phyloP scores from a whole-genome alignment of 2,329 filamentous ascomycete genomes.

The Gremmenia infestans region DNA sequence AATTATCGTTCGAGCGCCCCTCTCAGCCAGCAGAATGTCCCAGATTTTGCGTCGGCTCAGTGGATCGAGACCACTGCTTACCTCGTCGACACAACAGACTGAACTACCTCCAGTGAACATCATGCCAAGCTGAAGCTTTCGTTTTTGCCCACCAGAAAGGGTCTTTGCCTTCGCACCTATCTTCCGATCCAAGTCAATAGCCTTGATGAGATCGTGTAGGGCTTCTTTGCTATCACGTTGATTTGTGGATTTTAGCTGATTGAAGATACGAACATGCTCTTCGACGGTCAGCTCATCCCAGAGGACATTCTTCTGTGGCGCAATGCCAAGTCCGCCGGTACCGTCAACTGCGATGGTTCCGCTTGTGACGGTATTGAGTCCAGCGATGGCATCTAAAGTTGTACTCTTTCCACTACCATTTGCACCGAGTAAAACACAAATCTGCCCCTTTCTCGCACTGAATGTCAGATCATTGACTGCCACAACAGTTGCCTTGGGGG shows the following conservation, averaged over 20 bases:
- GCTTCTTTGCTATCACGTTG: conserved; percentile 51
- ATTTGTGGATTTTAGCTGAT: conserved; percentile 66
- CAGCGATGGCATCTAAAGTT: conserved; percentile 81
- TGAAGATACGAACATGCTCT: conserved; percentile 82
- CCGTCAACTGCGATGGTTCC: conserved; percentile 75
- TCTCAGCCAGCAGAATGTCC: conserved; percentile 85
- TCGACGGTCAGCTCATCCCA: conserved; percentile 85
- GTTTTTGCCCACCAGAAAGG: conserved; percentile 84
- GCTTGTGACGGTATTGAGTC: conserved; percentile 69
- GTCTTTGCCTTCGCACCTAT: conserved; percentile 67
- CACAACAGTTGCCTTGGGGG: conserved; percentile 60
- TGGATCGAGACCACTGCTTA: conserved; percentile 83
- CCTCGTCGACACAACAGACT: conserved; percentile 88
- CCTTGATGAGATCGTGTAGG: conserved; percentile 57
- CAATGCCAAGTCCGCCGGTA: conserved; percentile 75
- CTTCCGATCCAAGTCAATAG: conserved; percentile 74
- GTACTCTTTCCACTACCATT: conserved; percentile 91
- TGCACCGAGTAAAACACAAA: conserved; percentile 79
- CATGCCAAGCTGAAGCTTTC: conserved; percentile 88
- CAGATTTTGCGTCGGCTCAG: conserved; percentile 84
- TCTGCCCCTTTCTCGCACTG: conserved; percentile 69
- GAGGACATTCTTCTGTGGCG: conserved; percentile 89
- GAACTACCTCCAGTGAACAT: conserved; percentile 89
- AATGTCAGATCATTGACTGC: conserved; percentile 74
- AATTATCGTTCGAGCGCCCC: conserved; percentile 76